Evolutionary conservation across 306 rosid genomes (phyloP).

Genomic region (Lagenaria siceraria): DNA sequence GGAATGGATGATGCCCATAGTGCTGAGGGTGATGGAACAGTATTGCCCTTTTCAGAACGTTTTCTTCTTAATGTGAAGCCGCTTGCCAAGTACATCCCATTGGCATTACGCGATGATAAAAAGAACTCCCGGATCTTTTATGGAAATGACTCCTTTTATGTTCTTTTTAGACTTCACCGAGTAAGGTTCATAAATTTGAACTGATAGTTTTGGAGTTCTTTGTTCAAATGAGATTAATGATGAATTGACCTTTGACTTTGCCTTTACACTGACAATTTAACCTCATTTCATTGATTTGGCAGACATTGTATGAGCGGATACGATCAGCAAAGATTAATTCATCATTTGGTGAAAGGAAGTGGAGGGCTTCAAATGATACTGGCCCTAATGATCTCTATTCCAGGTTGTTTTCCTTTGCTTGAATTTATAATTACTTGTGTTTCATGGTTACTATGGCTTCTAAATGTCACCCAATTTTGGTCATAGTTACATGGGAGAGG

Average conservation of each 20-base stretch:
- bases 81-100: conserved; percentile 62
- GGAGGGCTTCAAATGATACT: conserved; percentile 51
- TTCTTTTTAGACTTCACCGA: conserved; percentile 90
- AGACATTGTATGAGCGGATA: conserved; percentile 88
- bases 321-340: conserved; percentile 68
- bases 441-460: neutral
- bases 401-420: conserved; percentile 25
- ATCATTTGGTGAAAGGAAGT: conserved; percentile 47
- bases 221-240: neutral
- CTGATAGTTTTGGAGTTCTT: neutral
- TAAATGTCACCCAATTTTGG: neutral
- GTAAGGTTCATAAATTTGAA: conserved; percentile 31
- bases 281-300: conserved; percentile 23
- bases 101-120: conserved; percentile 33
- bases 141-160: conserved; percentile 86
- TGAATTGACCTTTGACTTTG: neutral
- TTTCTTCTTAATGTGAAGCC: conserved; percentile 75
- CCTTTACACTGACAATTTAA: conserved; percentile 2
- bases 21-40: conserved; percentile 52
- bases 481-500: neutral
- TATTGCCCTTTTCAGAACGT: conserved; percentile 54
- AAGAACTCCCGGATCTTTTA: conserved; percentile 60
- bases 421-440: neutral
- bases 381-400: conserved; percentile 49
- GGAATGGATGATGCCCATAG: conserved; percentile 58